Evolutionary conservation across 257 asterid genomes (phyloP).

Genomic region (Solanum rostratum): DNA sequence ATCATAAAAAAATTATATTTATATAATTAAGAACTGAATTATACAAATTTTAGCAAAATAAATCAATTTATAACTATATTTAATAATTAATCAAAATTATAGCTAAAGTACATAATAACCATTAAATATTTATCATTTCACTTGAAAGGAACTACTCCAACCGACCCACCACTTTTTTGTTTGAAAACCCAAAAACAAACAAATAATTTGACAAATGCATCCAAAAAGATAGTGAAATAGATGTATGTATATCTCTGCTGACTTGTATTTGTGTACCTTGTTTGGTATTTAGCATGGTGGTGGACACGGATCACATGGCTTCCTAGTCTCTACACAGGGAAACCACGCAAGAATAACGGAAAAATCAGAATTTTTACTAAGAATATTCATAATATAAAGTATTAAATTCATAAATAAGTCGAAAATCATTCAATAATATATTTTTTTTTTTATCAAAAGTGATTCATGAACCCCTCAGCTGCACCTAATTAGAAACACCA

Average conservation of each 20-base stretch:
- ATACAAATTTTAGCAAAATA: no score
- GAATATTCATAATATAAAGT: background rate
- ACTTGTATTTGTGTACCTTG: background rate
- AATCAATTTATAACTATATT: no score
- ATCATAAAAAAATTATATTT: no score
- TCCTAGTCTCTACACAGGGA: background rate
- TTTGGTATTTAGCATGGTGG: background rate
- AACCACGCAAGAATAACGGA: background rate
- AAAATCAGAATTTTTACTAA: background rate
- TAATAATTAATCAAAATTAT: no score
- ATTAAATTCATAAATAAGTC: accelerated
- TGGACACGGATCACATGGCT: background rate
- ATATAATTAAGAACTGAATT: no score
- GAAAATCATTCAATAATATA: background rate
- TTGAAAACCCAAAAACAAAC: background rate
- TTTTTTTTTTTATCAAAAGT: background rate
- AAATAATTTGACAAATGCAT: background rate
- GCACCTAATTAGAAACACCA: background rate
- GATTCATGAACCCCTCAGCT: background rate
- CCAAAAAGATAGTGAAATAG: background rate
- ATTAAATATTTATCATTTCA: no score
- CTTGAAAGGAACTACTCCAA: background rate
- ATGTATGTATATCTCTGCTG: background rate
- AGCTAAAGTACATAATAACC: no score
- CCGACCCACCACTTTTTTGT: background rate